Base-by-base conservation (phyloP, 2,329 filamentous ascomycete genomes). In the Alternaria panax region DNA sequence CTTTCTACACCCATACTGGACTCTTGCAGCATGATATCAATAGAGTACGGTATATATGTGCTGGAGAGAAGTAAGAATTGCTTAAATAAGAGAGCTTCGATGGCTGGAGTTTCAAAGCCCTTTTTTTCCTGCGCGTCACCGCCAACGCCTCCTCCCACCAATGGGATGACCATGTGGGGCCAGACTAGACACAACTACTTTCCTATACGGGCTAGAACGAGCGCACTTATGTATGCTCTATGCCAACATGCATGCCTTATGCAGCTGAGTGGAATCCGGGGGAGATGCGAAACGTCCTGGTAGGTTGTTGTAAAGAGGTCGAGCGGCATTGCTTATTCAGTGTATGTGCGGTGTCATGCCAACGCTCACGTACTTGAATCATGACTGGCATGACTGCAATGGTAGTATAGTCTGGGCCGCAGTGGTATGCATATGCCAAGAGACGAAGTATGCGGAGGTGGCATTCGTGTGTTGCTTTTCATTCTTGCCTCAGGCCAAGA, bases 81-180 rank as follows among this genome's bases (percentile, higher is more conserved):
- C 12, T 14, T 40, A n/a, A 7, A 8, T 8, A 40, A 12, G n/a
- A 12, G 18, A 40, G 4, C 5, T 11, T 40, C 36, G 22, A 24
- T 41, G 38, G 11, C 12, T 24, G 38, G 6, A 24, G 20, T 11
- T 7, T 18, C 27, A 27, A 56, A 43, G 45, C 36, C 54, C 46
- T 46, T 53, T 56, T 55, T 55, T 56, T 56, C 36, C 36, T 27
- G 25, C 54, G 54, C 53, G 45, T 55, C 45, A 54, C 51, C 51
- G 53, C 54, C 38, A 43, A 28, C 30, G 54, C 27, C 20, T 12
- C 27, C 20, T 12, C 20, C 20, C 18, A 7, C 45, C 20, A 42
- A 56, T 51, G 36, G 53, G 25, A 51, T 45, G 16, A 11, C 22
- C 27, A 43, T 48, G 41, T 48, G 38, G 8, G 46, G 54, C 36